Base-by-base conservation (phyloP, 176 grass and related monocot genomes). In the Juncus effusus region DNA sequence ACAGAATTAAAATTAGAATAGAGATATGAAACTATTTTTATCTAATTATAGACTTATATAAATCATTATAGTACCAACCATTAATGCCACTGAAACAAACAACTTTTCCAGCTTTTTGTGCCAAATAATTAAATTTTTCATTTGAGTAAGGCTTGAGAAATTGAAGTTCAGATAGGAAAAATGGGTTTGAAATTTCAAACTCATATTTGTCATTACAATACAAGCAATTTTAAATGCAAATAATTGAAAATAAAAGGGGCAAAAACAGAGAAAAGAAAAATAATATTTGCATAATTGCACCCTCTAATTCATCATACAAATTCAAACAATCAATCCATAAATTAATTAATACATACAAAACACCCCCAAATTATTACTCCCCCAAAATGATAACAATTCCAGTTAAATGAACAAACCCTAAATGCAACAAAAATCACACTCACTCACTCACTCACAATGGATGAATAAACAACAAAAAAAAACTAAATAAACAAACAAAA, bases 271-370 rank as follows among this genome's bases (percentile, higher is more conserved):
- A 72, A 72, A 59, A 72, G 51, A 47, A 58, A 44, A 72, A 39
- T 72, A 28, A 28, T 72, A 58, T 58, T 72, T 72, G 54, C 68
- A 72, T 14, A 59, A 72, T 60, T 72, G 68, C 54, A 72, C 40
- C 54, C 42, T 59, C 54, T 11, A 57, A 52, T 52, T 16, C 36
- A 59, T 72, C 13, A 47, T 72, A 44, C 51, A 57, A 72, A 41
- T 38, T 56, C 36, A 6, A 72, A 19, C 38, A 70, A 72, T 72
- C 54, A 58, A 72, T 58, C 39, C 51, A 72, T 72, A 16, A 56
- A 72, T 58, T 14, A 53, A 72, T 13, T 72, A 72, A 72, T 72
- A 72, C 54, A 72, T 72, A 72, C 68, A 72, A 16, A 47, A 72
- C 52, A 57, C 16, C 38, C 52, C 66, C 38, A 42, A 47, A 47